phyloP scores from a whole-genome alignment of 2,329 filamentous ascomycete species.

The Diaporthe australafricana region DNA sequence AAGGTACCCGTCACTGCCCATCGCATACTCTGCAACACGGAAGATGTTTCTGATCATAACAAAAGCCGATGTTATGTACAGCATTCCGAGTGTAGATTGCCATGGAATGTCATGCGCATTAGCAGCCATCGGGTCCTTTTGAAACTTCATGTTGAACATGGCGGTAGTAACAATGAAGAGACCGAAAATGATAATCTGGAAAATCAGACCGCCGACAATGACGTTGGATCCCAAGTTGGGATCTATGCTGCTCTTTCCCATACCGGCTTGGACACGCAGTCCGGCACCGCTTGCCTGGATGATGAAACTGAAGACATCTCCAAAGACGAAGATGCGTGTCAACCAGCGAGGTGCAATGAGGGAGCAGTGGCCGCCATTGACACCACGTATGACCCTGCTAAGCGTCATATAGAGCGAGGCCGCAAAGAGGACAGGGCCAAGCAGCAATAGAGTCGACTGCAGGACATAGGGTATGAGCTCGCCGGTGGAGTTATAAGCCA shows the following conservation, averaged over 20 bases:
- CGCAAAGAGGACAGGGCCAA: conserved; percentile 28
- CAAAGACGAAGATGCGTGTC: conserved; percentile 24
- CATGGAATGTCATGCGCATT: conserved; percentile 39
- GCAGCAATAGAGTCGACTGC: conserved; percentile 27
- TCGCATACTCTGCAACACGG: conserved; percentile 53
- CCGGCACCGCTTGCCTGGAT: conserved; percentile 14
- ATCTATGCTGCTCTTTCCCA: background rate
- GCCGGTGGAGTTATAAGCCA: conserved; percentile 2
- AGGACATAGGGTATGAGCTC: conserved; percentile 15
- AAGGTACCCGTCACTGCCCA: conserved; percentile 56
- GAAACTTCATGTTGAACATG: conserved; percentile 56
- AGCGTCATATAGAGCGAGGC: conserved; percentile 35
- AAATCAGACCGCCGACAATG: conserved; percentile 52
- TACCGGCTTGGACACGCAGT: conserved; percentile 34
- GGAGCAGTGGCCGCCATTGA: background rate
- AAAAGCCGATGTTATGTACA: conserved; percentile 36
- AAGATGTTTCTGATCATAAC: conserved; percentile 51
- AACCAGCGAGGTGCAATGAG: conserved; percentile 3
- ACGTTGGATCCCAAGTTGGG: conserved; percentile 26
- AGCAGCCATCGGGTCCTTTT: conserved; percentile 20
- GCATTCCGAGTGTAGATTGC: conserved; percentile 39
- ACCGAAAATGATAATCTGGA: conserved; percentile 63
- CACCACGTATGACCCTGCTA: conserved; percentile 10
- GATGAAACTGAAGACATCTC: conserved; percentile 30
- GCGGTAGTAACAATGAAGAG: conserved; percentile 58